These are phyloP conservation scores for Apiospora saccharicola DNA, from an alignment of 2,329 filamentous ascomycete species.

Conservation along the genomic window DNA sequence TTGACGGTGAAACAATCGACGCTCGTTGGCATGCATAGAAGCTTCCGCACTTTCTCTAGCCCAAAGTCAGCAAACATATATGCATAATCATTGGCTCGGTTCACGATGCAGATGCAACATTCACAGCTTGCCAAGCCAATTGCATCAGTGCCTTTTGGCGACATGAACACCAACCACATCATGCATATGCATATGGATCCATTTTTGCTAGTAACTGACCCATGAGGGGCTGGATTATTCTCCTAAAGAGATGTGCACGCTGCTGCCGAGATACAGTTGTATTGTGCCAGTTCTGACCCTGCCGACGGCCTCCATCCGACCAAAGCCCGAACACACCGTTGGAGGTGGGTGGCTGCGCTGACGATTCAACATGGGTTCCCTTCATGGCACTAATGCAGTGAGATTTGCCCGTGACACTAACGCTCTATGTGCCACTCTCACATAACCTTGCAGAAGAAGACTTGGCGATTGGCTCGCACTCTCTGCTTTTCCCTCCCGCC, in stretches of 20 bases:
- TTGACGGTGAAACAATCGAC: not conserved
- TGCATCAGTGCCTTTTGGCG: not conserved
- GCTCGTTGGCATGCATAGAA: not conserved
- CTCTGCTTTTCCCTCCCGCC: not conserved
- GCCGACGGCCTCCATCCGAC: not conserved
- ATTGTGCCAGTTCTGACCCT: not conserved
- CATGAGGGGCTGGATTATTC: not conserved
- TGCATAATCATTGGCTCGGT: not conserved
- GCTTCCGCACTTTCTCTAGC: not conserved
- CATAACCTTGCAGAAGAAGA: not conserved
- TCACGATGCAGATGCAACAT: not conserved
- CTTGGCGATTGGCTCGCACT: conserved; percentile 1
- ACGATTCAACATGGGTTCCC: conserved; percentile 3
- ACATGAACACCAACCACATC: not conserved
- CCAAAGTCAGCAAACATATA: not conserved
- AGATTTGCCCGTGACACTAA: conserved; percentile 13
- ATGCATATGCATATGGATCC: not conserved
- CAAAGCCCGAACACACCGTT: not conserved
- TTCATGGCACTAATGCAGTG: conserved; percentile 17
- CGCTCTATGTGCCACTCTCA: not conserved
- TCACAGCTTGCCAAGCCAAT: not conserved
- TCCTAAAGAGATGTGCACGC: not conserved
- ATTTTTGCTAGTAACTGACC: not conserved
- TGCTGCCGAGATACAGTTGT: not conserved
- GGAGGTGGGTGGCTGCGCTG: conserved; percentile 7